A percentile compares a stretch with the other conserved stretches of the same genome.
phyloP scores from a whole-genome alignment of 371 early-diverging fungal species.

The Mortierella sp. region DNA sequence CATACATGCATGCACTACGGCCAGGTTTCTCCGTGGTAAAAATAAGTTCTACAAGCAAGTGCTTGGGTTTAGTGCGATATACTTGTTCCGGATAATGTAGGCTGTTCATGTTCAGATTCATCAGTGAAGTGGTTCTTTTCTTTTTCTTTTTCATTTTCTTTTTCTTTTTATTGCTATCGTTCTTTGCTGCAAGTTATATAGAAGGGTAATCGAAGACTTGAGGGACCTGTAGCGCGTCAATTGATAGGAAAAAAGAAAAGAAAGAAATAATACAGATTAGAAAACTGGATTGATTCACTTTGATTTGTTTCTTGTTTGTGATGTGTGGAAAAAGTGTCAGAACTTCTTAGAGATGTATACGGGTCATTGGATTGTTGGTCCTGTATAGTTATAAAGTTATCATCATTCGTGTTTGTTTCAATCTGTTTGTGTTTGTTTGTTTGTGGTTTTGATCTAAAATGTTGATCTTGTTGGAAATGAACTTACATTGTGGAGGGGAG shows the following conservation, averaged over 20 bases:
- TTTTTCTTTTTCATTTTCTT: neutral
- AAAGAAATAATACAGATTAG: neutral
- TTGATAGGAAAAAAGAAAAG: neutral
- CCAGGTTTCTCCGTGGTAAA: neutral
- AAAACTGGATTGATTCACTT: neutral
- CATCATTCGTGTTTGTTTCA: slow-evolving; percentile 33
- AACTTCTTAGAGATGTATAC: slow-evolving; percentile 60
- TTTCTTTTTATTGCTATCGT: neutral
- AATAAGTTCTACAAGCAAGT: neutral
- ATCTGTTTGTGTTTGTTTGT: neutral
- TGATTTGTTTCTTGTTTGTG: neutral
- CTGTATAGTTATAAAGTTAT: slow-evolving; percentile 56
- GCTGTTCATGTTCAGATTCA: neutral
- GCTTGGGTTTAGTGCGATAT: too few relatives aligned
- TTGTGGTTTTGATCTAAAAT: neutral
- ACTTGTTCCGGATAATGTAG: too few relatives aligned
- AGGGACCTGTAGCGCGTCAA: neutral
- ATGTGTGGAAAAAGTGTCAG: slow-evolving; percentile 22
- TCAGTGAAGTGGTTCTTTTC: neutral
- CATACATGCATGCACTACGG: too few relatives aligned
- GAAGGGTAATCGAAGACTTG: neutral
- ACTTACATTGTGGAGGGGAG: slow-evolving; percentile 24
- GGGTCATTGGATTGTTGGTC: slow-evolving; percentile 58
- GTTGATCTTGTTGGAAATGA: neutral
- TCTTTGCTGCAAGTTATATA: neutral